Conservation (phyloP, 2,329 filamentous ascomycete genomes). For the Blastomyces percursus region DNA sequence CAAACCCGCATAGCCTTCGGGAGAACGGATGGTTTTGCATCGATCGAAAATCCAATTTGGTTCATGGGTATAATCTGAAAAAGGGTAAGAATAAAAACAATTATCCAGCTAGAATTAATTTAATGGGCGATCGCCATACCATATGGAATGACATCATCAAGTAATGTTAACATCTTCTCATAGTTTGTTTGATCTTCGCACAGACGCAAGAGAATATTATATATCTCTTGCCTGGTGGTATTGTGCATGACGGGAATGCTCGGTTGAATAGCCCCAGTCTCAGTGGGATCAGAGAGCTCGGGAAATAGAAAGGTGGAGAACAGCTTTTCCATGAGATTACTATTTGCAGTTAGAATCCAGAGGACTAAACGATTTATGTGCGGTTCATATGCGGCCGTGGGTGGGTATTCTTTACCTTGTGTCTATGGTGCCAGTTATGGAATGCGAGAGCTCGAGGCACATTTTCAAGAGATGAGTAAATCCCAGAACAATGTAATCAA, state of each 20-base stretch:
- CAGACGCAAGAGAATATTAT: slow-evolving; percentile 49
- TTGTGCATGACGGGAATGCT: slow-evolving; percentile 43
- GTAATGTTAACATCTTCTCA: slow-evolving; percentile 40
- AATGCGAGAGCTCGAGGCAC: slow-evolving; percentile 31
- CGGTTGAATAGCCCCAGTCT: slow-evolving; percentile 21
- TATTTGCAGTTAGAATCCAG: slow-evolving; percentile 14
- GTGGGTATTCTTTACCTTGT: slow-evolving; percentile 24
- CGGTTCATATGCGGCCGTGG: not conserved
- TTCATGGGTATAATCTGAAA: slow-evolving; percentile 50
- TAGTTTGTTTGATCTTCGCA: slow-evolving; percentile 44
- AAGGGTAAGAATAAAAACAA: slow-evolving; percentile 16
- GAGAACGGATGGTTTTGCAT: slow-evolving; percentile 56
- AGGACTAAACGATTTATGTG: slow-evolving; percentile 3
- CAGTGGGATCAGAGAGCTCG: slow-evolving; percentile 30
- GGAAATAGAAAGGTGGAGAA: slow-evolving; percentile 60
- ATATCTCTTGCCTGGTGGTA: slow-evolving; percentile 48
- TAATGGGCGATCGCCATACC: slow-evolving; percentile 30
- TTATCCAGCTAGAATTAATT: slow-evolving; percentile 9
- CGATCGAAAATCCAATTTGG: slow-evolving; percentile 54
- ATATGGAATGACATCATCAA: slow-evolving; percentile 43
- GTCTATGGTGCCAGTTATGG: slow-evolving; percentile 23
- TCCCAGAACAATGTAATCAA: slow-evolving; percentile 35
- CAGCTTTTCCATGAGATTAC: slow-evolving; percentile 40
- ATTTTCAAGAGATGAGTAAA: slow-evolving; percentile 35
- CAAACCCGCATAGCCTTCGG: slow-evolving; percentile 79